phyloP scores from a whole-genome alignment of 345 rosid species.

The Sonneratia alba region DNA sequence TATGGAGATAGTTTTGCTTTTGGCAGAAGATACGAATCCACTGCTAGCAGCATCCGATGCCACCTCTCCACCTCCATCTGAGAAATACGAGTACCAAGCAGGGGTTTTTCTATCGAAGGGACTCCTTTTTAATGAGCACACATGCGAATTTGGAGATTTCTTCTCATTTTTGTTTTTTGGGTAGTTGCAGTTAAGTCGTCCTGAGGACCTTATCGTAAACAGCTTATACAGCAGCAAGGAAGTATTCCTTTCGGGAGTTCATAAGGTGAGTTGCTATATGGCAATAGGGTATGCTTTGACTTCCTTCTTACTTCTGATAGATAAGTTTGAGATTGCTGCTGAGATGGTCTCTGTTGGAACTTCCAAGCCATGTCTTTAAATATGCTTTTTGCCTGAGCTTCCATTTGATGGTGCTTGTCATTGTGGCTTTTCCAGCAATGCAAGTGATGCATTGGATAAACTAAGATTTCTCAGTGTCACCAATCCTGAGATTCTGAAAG shows the following conservation, averaged over 20 bases:
- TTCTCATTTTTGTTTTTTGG: background rate
- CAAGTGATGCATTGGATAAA: slow-evolving; percentile 97
- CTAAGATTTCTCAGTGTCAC: slow-evolving; percentile 83
- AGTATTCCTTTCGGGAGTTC: slow-evolving; percentile 94
- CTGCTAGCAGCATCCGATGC: slow-evolving; percentile 57
- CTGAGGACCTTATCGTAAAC: slow-evolving; percentile 96
- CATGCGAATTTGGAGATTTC: background rate
- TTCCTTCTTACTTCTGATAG: background rate
- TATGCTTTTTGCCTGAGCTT: background rate
- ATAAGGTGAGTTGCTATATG: slow-evolving; percentile 42
- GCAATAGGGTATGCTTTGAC: background rate
- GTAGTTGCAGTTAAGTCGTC: slow-evolving; percentile 75
- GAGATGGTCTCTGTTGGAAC: background rate
- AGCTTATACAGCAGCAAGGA: slow-evolving; percentile 93
- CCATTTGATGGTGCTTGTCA: background rate
- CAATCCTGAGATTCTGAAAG: slow-evolving; percentile 61
- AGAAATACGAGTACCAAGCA: slow-evolving; percentile 93
- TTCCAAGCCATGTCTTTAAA: too few relatives aligned
- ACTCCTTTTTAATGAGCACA: background rate
- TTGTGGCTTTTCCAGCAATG: slow-evolving; percentile 49
- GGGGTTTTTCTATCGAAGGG: slow-evolving; percentile 37
- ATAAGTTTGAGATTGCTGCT: background rate
- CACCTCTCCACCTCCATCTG: slow-evolving; percentile 39
- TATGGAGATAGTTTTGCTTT: slow-evolving; percentile 27
- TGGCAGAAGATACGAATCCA: slow-evolving; percentile 49